Conservation (phyloP, 257 asterid genomes). For the Fraxinus anomala region DNA sequence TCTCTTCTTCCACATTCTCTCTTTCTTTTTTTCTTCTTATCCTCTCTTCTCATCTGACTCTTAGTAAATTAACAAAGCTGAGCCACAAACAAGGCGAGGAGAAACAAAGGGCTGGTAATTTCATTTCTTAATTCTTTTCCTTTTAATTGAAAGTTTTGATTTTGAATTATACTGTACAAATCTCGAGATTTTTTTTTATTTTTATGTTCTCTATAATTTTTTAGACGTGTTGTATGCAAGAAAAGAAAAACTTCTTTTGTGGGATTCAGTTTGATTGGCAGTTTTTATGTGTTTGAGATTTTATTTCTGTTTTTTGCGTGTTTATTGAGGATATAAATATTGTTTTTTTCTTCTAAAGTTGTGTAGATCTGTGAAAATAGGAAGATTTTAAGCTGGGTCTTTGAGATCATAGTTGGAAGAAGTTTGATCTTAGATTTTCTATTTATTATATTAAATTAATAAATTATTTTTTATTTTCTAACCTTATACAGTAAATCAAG, state of each 20-base stretch:
- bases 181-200: too few species aligned
- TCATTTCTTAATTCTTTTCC: neutral
- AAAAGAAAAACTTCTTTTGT: too few species aligned
- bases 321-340: neutral
- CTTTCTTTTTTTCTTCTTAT: neutral
- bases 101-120: slow-evolving; percentile 21
- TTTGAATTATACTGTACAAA: neutral
- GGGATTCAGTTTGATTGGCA: neutral
- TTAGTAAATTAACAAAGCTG: slow-evolving; percentile 18
- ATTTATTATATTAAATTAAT: too few species aligned
- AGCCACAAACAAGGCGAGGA: neutral
- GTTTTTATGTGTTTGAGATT: neutral
- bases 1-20: neutral
- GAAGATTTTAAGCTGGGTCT: neutral
- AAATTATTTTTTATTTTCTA: too few species aligned
- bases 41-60: neutral
- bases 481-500: neutral
- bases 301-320: too few species aligned
- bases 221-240: too few species aligned
- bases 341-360: neutral
- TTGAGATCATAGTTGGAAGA: too few species aligned
- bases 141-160: neutral
- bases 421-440: too few species aligned
- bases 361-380: neutral
- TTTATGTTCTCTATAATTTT: too few species aligned